phyloP scores from a whole-genome alignment of 345 rosid genomes.

The Eutrema japonicum region DNA sequence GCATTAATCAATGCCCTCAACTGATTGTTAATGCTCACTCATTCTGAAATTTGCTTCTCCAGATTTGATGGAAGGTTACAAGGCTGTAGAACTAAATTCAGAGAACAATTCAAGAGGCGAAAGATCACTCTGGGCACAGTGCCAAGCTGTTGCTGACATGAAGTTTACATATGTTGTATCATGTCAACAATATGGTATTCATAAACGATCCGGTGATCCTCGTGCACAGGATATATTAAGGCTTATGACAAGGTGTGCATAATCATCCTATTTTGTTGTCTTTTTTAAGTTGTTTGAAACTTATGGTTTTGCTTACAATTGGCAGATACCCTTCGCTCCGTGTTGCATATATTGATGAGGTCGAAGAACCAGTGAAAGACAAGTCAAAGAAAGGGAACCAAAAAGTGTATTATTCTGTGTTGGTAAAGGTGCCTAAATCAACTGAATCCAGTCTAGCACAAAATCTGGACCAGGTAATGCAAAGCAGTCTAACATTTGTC shows the following conservation, averaged over 20 bases:
- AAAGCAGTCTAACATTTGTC: constrained; percentile 1
- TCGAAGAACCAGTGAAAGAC: constrained; percentile 83
- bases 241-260: constrained; percentile 81
- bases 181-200: constrained; percentile 94
- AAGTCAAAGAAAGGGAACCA: constrained; percentile 63
- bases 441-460: constrained; percentile 81
- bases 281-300: constrained; percentile 25
- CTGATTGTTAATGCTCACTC: constrained; percentile 34
- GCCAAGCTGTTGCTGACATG: constrained; percentile 99
- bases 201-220: constrained; percentile 79
- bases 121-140: constrained; percentile 82
- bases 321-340: constrained; percentile 97
- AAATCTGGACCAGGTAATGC: constrained; percentile 85
- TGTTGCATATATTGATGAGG: constrained; percentile 97
- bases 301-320: constrained; percentile 22
- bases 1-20: neutral
- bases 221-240: constrained; percentile 90
- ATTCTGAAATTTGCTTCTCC: constrained; percentile 39
- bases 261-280: constrained; percentile 12
- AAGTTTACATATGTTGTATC: constrained; percentile 95
- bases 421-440: constrained; percentile 90
- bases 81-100: constrained; percentile 76
- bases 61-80: constrained; percentile 98
- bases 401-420: constrained; percentile 84
- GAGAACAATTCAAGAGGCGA: constrained; percentile 76